These are phyloP conservation scores for Leptographium procerum DNA, from an alignment of 2,329 filamentous ascomycete genomes.

Conservation along the genomic window DNA sequence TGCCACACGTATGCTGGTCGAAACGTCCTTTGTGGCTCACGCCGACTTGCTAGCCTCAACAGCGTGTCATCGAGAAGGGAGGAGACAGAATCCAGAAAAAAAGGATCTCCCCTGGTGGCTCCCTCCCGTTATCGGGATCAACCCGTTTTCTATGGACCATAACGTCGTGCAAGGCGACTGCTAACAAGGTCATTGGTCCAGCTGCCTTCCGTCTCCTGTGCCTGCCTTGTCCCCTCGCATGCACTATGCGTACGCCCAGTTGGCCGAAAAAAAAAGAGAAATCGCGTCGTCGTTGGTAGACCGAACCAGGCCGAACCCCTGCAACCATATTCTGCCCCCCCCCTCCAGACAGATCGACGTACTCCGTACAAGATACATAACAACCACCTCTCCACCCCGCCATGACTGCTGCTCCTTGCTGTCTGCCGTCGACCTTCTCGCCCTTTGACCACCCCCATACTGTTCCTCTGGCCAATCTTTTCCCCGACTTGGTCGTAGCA, in stretches of 20 bases:
- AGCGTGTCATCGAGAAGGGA: not conserved
- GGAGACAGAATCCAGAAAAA: not conserved
- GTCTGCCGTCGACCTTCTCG: not conserved
- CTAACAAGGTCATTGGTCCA: conserved; percentile 4
- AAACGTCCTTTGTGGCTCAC: conserved; percentile 20
- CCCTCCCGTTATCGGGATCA: conserved; percentile 11
- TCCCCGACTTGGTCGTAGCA: not conserved
- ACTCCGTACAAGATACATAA: conserved; percentile 1
- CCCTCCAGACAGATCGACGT: not conserved
- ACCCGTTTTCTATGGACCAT: conserved; percentile 3
- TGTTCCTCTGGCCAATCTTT: not conserved
- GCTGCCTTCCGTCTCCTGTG: not conserved
- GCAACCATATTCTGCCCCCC: not conserved
- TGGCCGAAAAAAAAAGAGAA: not conserved
- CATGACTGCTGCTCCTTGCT: not conserved
- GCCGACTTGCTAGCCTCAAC: not conserved
- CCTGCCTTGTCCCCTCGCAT: not conserved
- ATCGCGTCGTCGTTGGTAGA: not conserved
- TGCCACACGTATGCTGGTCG: conserved; percentile 27
- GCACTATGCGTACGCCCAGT: not conserved
- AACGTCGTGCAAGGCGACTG: not conserved
- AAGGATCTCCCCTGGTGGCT: conserved; percentile 5
- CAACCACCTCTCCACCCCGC: not conserved
- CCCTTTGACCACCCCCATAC: not conserved
- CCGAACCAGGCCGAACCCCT: not conserved